Conservation (phyloP, 495 filamentous ascomycete genomes). For the Penicillium paxilli region DNA sequence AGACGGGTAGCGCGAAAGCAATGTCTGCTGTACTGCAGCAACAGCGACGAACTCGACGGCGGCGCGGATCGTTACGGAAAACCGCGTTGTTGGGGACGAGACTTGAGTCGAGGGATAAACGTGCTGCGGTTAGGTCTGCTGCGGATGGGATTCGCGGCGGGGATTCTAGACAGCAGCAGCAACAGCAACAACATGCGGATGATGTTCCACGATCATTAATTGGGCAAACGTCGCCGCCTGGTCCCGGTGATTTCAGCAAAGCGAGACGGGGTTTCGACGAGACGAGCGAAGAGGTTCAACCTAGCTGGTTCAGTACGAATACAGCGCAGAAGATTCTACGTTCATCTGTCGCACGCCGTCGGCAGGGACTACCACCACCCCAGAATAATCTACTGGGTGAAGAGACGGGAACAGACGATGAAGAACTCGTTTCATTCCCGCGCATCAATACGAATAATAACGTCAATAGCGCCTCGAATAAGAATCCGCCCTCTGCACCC, state of each 20-base stretch:
- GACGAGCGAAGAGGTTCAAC: constrained; percentile 11
- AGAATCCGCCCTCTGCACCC: constrained; percentile 11
- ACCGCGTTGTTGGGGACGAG: constrained; percentile 75
- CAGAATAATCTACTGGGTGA: constrained; percentile 56
- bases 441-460: constrained; percentile 27
- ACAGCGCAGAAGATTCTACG: constrained; percentile 23
- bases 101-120: constrained; percentile 50
- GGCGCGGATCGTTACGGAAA: constrained; percentile 77
- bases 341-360: constrained; percentile 23
- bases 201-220: constrained; percentile 13
- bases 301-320: constrained; percentile 29
- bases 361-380: constrained; percentile 43
- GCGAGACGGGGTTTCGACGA: constrained; percentile 21
- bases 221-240: constrained; percentile 15
- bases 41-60: constrained; percentile 67
- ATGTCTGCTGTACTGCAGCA: constrained; percentile 59
- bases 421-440: constrained; percentile 66
- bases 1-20: constrained; percentile 42
- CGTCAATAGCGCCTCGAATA: constrained; percentile 29
- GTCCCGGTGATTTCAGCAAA: constrained; percentile 14
- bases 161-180: too few species aligned
- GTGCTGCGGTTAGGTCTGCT: constrained; percentile 20
- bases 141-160: constrained; percentile 43
- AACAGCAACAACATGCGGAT: constrained; percentile 11
- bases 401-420: constrained; percentile 76